Percentiles rank a stretch among this genome's conserved stretches.
Conservation (phyloP, 2,329 filamentous ascomycete species). For the Nemania serpens region DNA sequence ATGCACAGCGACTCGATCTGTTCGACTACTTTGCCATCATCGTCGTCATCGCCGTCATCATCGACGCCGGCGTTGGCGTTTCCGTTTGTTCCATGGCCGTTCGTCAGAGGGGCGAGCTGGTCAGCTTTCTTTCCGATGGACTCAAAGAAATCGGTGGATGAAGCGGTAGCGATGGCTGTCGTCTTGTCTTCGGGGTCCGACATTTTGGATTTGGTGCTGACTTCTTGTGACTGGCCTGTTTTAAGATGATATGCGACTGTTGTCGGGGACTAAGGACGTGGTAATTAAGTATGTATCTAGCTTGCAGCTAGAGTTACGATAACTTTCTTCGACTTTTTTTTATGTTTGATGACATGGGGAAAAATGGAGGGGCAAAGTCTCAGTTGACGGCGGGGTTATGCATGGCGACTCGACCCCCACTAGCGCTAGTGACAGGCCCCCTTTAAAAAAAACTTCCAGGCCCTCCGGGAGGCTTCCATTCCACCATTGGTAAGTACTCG, state of each 20-base stretch:
- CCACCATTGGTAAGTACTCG: not conserved
- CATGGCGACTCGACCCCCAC: constrained; percentile 17
- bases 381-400: constrained; percentile 45
- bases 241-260: not conserved
- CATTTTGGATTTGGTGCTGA: constrained; percentile 44
- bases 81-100: constrained; percentile 44
- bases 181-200: constrained; percentile 46
- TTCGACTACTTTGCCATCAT: constrained; percentile 60
- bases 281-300: not conserved
- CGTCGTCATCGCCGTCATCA: constrained; percentile 44
- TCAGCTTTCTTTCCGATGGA: constrained; percentile 66
- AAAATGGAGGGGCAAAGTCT: constrained; percentile 47
- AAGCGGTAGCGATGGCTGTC: constrained; percentile 38
- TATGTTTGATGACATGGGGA: constrained; percentile 25
- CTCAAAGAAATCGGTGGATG: constrained; percentile 60
- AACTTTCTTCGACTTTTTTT: constrained; percentile 9
- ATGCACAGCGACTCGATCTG: constrained; percentile 82
- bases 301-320: not conserved
- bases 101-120: constrained; percentile 50
- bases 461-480: constrained; percentile 17
- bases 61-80: constrained; percentile 30
- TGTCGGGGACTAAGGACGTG: not conserved
- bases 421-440: constrained; percentile 11
- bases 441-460: constrained; percentile 14
- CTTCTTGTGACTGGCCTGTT: not conserved